These are phyloP conservation scores for Backusella luteola DNA, from an alignment of 192 early-diverging fungal genomes.

Conservation along the genomic window DNA sequence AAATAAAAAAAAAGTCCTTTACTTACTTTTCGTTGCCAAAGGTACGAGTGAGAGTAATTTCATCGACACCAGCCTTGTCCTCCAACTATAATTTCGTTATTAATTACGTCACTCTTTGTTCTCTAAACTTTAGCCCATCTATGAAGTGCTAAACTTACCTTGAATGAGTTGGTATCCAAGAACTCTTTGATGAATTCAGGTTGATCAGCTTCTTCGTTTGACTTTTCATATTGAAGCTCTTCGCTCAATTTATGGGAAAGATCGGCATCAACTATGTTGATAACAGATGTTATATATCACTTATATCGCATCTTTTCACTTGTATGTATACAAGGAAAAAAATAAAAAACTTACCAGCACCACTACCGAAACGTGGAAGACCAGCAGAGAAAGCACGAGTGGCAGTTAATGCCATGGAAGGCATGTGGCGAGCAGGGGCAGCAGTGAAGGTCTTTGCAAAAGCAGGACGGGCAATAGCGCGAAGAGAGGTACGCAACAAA, in stretches of 20 bases:
- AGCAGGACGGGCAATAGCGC: conserved; percentile 17
- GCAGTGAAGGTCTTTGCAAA: background rate
- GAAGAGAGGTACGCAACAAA: conserved; percentile 19
- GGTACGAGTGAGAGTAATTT: conserved; percentile 76
- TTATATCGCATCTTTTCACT: background rate
- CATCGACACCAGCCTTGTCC: conserved; percentile 73
- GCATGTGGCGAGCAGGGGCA: background rate
- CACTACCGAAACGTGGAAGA: conserved; percentile 5
- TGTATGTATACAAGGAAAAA: too few species aligned
- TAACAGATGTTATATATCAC: background rate
- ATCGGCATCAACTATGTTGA: conserved; percentile 58
- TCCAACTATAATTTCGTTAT: conserved; percentile 55
- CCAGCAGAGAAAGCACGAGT: conserved; percentile 19
- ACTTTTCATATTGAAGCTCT: conserved; percentile 76
- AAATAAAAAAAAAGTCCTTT: background rate
- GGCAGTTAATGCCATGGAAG: conserved; percentile 13
- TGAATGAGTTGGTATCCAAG: conserved; percentile 57
- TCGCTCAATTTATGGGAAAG: conserved; percentile 68
- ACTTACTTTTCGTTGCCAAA: conserved; percentile 89
- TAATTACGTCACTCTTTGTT: background rate
- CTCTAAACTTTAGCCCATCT: background rate
- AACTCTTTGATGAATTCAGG: conserved; percentile 79
- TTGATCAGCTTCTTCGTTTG: conserved; percentile 50
- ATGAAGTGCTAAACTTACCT: conserved; percentile 26
- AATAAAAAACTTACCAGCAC: conserved; percentile 9